phyloP scores from a whole-genome alignment of 495 filamentous ascomycete species.

The Trichoderma erinaceum region DNA sequence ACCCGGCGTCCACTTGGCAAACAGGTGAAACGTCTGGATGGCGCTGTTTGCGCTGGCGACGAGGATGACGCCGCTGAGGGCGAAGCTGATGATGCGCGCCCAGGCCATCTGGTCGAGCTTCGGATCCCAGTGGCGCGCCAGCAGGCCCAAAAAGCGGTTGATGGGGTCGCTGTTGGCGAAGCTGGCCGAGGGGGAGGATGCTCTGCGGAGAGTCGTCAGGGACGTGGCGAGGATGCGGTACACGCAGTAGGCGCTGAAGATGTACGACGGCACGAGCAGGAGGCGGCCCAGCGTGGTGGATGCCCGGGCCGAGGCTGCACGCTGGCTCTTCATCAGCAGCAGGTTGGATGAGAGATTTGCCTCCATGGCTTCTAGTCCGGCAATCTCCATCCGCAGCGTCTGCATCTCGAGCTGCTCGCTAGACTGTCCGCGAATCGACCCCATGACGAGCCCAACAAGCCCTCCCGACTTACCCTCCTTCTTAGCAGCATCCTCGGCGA shows the following conservation, averaged over 20 bases:
- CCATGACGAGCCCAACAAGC: conserved; percentile 62
- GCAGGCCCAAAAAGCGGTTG: conserved; percentile 65
- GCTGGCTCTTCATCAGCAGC: conserved; percentile 48
- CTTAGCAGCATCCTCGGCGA: conserved; percentile 25
- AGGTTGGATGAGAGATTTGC: conserved; percentile 57
- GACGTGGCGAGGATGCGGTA: conserved; percentile 67
- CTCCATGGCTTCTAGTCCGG: conserved; percentile 72
- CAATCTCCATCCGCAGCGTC: conserved; percentile 64
- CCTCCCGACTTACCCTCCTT: conserved; percentile 28
- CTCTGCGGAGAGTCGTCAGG: conserved; percentile 53
- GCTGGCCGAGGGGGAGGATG: conserved; percentile 36
- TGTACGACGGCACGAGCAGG: conserved; percentile 51
- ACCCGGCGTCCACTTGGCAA: conserved; percentile 61
- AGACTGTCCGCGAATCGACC: conserved; percentile 52
- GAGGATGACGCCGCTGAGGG: conserved; percentile 71
- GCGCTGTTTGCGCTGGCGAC: conserved; percentile 68
- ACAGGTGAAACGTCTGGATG: conserved; percentile 67
- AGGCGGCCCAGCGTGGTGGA: conserved; percentile 56
- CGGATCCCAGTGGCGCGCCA: conserved; percentile 67
- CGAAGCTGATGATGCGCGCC: conserved; percentile 71
- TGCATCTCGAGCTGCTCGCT: conserved; percentile 58
- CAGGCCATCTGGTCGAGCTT: conserved; percentile 63
- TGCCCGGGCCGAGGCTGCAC: conserved; percentile 54
- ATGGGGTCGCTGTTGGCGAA: conserved; percentile 70
- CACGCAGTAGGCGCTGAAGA: conserved; percentile 68